phyloP scores from a whole-genome alignment of 2,329 filamentous ascomycete genomes.

The Monascus ruber region DNA sequence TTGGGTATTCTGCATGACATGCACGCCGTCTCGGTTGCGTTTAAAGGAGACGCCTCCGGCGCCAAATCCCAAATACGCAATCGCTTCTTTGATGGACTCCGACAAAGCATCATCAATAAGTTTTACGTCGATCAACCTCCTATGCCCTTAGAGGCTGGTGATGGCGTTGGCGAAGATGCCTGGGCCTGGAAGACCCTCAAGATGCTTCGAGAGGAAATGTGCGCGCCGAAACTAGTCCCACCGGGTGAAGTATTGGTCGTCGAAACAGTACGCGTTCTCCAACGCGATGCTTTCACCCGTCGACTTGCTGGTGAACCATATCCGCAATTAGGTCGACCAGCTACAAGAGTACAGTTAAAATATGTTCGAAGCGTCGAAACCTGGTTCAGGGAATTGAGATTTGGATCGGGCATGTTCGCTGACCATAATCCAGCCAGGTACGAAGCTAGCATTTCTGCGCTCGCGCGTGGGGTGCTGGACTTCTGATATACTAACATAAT shows the following conservation, averaged over 20 bases:
- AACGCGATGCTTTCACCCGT: conserved; percentile 52
- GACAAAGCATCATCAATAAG: conserved; percentile 49
- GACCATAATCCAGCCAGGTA: conserved; percentile 68
- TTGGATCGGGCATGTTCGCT: conserved; percentile 61
- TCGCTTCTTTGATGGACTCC: conserved; percentile 55
- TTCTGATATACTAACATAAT: conserved; percentile 13
- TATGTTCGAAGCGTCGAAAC: conserved; percentile 61
- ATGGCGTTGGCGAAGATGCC: conserved; percentile 49
- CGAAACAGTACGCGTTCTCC: conserved; percentile 55
- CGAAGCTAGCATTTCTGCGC: conserved; percentile 54
- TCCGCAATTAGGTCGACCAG: conserved; percentile 48
- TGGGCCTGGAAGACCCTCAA: conserved; percentile 61
- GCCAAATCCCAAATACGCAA: conserved; percentile 56
- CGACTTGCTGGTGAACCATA: conserved; percentile 31
- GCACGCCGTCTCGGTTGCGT: conserved; percentile 58
- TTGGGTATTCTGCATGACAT: conserved; percentile 65
- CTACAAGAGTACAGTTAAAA: conserved; percentile 56
- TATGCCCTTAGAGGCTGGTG: conserved; percentile 33
- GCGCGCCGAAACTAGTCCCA: conserved; percentile 57
- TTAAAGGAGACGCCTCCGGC: conserved; percentile 59
- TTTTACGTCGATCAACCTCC: conserved; percentile 45
- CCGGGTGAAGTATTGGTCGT: conserved; percentile 67
- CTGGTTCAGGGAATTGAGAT: conserved; percentile 58
- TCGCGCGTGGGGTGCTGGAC: conserved; percentile 39
- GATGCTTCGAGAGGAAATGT: conserved; percentile 55